A percentile compares a stretch with the other conserved stretches of the same genome.
Conservation (phyloP, 78 protist species). For the Creolimax fragrantissima region DNA sequence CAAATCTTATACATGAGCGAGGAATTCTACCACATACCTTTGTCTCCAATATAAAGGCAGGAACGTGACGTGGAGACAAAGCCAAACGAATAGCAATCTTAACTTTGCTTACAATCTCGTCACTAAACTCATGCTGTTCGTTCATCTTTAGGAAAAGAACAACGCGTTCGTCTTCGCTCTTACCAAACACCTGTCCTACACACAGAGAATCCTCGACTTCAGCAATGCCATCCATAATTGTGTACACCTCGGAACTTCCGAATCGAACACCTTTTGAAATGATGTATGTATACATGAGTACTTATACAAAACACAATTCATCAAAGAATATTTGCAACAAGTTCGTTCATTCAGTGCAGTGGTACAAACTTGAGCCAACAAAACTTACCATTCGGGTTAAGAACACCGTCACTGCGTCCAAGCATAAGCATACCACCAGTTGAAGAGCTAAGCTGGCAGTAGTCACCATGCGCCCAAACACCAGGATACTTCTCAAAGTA, state of each 20-base stretch:
- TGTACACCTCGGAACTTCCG: constrained; percentile 33
- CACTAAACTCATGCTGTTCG: neutral
- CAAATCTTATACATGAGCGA: no score
- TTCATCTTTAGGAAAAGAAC: constrained; percentile 14
- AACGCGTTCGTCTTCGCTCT: constrained; percentile 31
- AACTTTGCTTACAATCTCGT: neutral
- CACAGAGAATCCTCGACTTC: constrained; percentile 18
- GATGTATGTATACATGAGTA: neutral
- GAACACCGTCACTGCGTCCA: constrained; percentile 25
- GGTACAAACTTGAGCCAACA: neutral
- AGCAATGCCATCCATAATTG: neutral
- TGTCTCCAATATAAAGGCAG: constrained; percentile 12
- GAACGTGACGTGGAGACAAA: constrained; percentile 35
- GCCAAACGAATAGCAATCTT: neutral
- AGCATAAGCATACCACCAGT: constrained; percentile 31
- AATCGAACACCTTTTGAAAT: constrained; percentile 34
- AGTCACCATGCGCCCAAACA: constrained; percentile 51
- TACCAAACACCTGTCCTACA: constrained; percentile 23
- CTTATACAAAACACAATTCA: neutral
- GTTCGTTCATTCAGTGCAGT: constrained; percentile 8
- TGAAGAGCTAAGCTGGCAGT: neutral
- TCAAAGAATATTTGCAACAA: no score
- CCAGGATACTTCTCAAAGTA: constrained; percentile 9
- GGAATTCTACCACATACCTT: no score
- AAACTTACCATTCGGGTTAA: no score